Evolutionary conservation across 2,329 filamentous ascomycete species (phyloP), one percentile per base, ranked within the genome.

Genomic region (Colletotrichum cuscutae): DNA sequence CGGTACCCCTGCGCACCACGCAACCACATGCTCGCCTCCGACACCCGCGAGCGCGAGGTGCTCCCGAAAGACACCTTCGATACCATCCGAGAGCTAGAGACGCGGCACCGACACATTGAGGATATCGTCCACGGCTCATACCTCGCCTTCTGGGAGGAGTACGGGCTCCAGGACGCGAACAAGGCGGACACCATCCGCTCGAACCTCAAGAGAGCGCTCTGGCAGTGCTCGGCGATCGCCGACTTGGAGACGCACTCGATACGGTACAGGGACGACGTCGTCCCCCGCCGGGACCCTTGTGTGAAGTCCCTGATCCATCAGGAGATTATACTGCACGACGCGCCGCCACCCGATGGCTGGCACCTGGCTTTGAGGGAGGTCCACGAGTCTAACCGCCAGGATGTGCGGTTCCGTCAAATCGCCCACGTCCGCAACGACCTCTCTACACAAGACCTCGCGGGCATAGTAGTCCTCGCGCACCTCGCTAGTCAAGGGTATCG

Each of bases 161-260:
- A 61, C 60, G 66, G 70, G 22, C 70, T 72, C 52, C 54, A 64
- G 24, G 60, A 72, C 19, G 26, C 5, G 6, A 65, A 68, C 19
- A 74, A 68, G 30, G 61, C 52, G 13, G 46, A 67, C 19, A 15
- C 32, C 13, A 35, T 60, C 58, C 68, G 59, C 12, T 19, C 52
- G 28, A 62, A 61, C 15, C 61, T 75, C 5, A 54, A 65, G 30
- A 59, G 62, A 8, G 74, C 68, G 12, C 62, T 75, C 12, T 74
- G 72, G 72, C 58, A 68, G 35, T 75, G 74, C 49, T 67, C 65
- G 3, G 49, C 49, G 4, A 63, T 75, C 28, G 74, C 65, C 1
- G 74, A 75, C 63, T n/a, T 75, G 6, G 74, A 75, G 35, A 65
- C 74, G 7, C 67, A 73, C n/a, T 73, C 71, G 1, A 71, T 71